Evolutionary conservation across 2,329 filamentous ascomycete genomes (phyloP).

Genomic region (Trichoderma koningii): DNA sequence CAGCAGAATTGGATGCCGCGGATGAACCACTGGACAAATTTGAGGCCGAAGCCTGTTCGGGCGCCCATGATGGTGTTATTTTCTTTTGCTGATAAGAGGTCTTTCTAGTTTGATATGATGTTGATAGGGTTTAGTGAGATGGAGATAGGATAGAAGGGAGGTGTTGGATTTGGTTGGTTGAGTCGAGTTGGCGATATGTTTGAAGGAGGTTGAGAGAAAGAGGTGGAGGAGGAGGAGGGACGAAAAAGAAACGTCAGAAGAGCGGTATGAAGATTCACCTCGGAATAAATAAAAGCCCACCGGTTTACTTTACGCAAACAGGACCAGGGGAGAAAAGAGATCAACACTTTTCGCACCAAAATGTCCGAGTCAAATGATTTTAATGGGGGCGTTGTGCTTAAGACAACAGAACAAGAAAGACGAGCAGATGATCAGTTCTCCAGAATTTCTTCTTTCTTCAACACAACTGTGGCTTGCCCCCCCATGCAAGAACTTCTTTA

Average conservation of each 20-base stretch:
- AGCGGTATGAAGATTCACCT: neutral
- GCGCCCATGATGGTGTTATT: slow-evolving; percentile 37
- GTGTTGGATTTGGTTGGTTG: neutral
- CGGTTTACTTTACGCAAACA: neutral
- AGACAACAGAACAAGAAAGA: neutral
- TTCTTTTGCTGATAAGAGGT: neutral
- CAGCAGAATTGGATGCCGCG: slow-evolving; percentile 74
- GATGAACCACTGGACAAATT: slow-evolving; percentile 68
- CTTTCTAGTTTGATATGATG: too few species aligned
- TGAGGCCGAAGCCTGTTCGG: slow-evolving; percentile 57
- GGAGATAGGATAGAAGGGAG: neutral
- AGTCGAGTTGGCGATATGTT: neutral
- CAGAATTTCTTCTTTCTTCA: too few species aligned
- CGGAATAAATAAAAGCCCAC: neutral
- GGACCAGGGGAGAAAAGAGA: neutral
- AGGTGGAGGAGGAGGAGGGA: neutral
- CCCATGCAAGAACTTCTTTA: too few species aligned
- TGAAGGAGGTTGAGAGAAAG: neutral
- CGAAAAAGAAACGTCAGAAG: neutral
- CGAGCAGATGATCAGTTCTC: neutral
- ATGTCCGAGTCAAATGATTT: slow-evolving; percentile 1
- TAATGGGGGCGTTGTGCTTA: too few species aligned
- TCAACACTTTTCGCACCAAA: neutral
- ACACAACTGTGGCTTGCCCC: neutral
- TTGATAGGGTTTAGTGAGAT: neutral